These are phyloP conservation scores for Tuber aestivum DNA, from an alignment of 495 filamentous ascomycete genomes.

Conservation along the genomic window DNA sequence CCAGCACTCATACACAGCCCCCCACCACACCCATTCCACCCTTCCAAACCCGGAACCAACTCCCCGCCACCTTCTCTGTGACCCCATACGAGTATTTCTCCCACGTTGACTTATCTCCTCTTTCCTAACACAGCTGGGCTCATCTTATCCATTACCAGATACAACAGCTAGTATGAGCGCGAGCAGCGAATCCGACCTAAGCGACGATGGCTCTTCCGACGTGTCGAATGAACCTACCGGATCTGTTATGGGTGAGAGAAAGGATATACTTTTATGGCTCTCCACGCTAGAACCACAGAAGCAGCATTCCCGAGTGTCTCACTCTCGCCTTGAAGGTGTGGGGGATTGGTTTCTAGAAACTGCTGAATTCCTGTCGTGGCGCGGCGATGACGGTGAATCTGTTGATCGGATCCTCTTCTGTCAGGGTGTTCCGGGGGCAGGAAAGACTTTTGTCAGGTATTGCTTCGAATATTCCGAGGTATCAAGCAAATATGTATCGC, in stretches of 20 bases:
- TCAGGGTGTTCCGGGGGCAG: background rate
- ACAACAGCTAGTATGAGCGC: background rate
- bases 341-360: background rate
- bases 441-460: constrained; percentile 1
- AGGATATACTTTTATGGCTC: background rate
- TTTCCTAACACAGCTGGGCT: background rate
- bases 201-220: background rate
- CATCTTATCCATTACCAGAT: background rate
- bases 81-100: background rate
- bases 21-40: background rate
- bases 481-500: background rate
- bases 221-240: background rate
- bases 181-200: background rate
- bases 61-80: background rate
- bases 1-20: background rate
- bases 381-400: background rate
- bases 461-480: background rate
- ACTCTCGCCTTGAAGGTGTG: background rate
- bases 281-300: background rate
- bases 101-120: background rate
- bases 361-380: background rate
- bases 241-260: background rate
- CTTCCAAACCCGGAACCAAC: background rate
- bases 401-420: background rate
- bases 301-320: background rate